Evolutionary conservation across 768 basidiomycete genomes (phyloP).

Genomic region (Cystobasidium tubakii): DNA sequence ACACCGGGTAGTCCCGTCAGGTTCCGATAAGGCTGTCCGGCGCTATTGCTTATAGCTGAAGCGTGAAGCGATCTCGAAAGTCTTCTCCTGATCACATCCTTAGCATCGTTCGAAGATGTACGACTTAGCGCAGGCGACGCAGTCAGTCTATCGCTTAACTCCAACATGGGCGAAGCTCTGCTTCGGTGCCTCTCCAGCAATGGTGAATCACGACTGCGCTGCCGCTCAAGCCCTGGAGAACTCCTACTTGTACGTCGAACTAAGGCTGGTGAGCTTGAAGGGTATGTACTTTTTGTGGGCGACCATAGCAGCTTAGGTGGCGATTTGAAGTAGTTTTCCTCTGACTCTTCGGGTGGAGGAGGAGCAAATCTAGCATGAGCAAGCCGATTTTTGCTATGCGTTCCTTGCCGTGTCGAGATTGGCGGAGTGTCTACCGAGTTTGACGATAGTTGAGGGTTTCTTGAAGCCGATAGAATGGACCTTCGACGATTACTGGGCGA

Average conservation of each 20-base stretch:
- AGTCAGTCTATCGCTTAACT: background rate
- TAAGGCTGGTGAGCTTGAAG: background rate
- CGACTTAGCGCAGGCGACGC: background rate
- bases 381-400: background rate
- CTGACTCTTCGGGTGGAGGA: background rate
- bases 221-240: background rate
- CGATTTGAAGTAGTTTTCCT: background rate
- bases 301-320: background rate
- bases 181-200: background rate
- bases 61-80: background rate
- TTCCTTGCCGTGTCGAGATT: background rate
- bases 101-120: background rate
- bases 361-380: background rate
- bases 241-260: background rate
- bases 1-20: constrained; percentile 1
- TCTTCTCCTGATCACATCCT: background rate
- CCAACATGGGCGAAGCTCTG: background rate
- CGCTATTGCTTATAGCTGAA: background rate
- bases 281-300: background rate
- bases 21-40: background rate
- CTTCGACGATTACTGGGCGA: background rate
- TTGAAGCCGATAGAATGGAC: background rate
- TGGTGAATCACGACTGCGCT: background rate
- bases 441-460: background rate
- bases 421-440: background rate